Evolutionary conservation across 1,139 yeast genomes (phyloP).

Genomic region (Diutina neorugosa): DNA sequence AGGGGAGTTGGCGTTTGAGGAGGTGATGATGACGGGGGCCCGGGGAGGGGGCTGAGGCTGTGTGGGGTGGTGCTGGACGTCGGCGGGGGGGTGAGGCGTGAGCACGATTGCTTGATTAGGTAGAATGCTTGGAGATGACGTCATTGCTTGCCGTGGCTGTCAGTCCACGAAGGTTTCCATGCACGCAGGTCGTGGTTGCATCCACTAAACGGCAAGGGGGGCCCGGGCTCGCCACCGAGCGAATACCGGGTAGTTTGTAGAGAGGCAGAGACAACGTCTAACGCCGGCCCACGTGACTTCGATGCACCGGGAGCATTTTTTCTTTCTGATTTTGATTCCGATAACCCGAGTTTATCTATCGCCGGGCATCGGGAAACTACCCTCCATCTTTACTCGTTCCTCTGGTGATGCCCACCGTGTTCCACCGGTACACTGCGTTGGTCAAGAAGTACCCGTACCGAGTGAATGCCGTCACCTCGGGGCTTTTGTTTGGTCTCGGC

Average conservation of each 20-base stretch:
- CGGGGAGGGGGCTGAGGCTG: too few relatives aligned
- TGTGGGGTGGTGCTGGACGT: neutral
- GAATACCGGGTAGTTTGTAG: too few relatives aligned
- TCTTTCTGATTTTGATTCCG: neutral
- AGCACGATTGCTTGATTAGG: neutral
- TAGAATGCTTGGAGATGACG: neutral
- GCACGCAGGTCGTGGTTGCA: neutral
- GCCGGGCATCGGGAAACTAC: neutral
- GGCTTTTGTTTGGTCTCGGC: conserved; percentile 61
- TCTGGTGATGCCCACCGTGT: conserved; percentile 2
- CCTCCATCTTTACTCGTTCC: neutral
- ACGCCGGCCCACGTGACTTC: neutral
- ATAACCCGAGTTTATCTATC: neutral
- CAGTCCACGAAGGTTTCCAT: neutral
- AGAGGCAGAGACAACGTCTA: too few relatives aligned
- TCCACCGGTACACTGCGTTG: conserved; percentile 1
- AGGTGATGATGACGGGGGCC: too few relatives aligned
- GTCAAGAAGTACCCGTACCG: neutral
- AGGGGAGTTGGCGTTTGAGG: too few relatives aligned
- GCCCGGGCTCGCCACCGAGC: too few relatives aligned
- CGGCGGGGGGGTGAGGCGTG: neutral
- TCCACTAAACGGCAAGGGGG: too few relatives aligned
- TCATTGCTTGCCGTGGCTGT: neutral
- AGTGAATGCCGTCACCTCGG: conserved; percentile 25
- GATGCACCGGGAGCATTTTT: too few relatives aligned